Base-by-base conservation (phyloP, 306 rosid genomes). In the Begonia fuchsioides region DNA sequence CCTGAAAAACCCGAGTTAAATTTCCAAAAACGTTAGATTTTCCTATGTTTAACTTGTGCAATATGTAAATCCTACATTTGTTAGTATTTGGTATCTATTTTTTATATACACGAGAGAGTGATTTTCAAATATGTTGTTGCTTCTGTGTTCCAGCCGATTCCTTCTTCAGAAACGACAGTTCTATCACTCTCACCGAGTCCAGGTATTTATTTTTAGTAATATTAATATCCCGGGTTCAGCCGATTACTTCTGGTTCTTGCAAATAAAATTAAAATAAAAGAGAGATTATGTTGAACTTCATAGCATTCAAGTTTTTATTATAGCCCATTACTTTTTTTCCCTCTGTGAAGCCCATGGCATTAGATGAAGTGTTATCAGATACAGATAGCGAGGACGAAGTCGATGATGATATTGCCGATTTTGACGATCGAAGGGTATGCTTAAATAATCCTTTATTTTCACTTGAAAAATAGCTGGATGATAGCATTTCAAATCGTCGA, bases 111-210 rank as follows among this genome's bases (percentile, higher is more conserved):
- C 1, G 7, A 26, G 35, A 26, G 35, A 26, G 35, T 26, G 35
- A 26, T 4, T 26, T 8, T 26, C 8, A 26, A n/a, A 26, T 26
- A 26, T 26, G 13, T 39, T 9, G 50, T 15, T 13, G 49, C 32
- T 2, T 44, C 39, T 61, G 49, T n/a, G n/a, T 52, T 54, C 57
- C 87, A 90, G 92, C 70, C 95, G 92, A 39, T 57, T 75, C 70
- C 87, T 90, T 53, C 74, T 90, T 68, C 98, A 81, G 78, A 90
- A 90, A 64, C 80, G 98, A 64, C 95, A 77, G 69, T 90, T 90
- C 74, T 90, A 78, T 79, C 98, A 90, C 72, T 90, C 98, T 19
- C 98, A 90, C 58, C 75, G 98, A 66, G 98, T 90, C 68, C 98
- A 90, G 98, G 98, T 85, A 66, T 62, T 61, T 38, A 41, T 32